A percentile compares a stretch with the other conserved stretches of the same genome.
Evolutionary conservation across 495 filamentous ascomycete species (phyloP).

Genomic region (Daldinia loculata): DNA sequence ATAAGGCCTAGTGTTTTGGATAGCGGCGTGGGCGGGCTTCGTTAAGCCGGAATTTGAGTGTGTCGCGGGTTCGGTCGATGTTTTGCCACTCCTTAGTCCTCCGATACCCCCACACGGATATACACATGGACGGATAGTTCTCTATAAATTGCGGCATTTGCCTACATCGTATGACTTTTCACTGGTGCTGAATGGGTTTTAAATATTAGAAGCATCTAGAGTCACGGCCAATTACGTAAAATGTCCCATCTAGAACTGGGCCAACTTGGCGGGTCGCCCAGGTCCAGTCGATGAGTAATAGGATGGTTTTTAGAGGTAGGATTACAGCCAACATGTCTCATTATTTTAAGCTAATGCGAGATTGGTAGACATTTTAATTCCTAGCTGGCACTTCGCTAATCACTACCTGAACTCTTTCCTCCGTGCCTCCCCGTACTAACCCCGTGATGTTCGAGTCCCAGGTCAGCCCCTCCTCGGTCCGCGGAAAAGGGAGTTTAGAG

Average conservation of each 20-base stretch:
- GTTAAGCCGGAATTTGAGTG: background rate
- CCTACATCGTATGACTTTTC: slow-evolving; percentile 27
- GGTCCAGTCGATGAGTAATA: slow-evolving; percentile 29
- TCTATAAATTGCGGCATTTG: slow-evolving; percentile 3
- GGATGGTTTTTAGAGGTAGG: slow-evolving; percentile 23
- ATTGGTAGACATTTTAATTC: background rate
- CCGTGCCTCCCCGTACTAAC: background rate
- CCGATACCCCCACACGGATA: background rate
- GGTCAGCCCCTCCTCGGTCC: background rate
- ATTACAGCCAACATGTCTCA: background rate
- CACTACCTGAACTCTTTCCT: background rate
- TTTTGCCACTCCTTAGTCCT: background rate
- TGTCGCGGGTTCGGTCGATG: slow-evolving; percentile 6
- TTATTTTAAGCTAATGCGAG: slow-evolving; percentile 1
- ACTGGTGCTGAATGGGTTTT: background rate
- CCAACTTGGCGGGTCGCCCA: background rate
- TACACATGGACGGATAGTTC: slow-evolving; percentile 1
- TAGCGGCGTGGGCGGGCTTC: background rate
- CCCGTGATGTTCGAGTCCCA: background rate
- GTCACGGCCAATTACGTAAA: slow-evolving; percentile 31
- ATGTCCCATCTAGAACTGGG: background rate
- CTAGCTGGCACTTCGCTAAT: background rate
- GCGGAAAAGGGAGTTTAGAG: background rate
- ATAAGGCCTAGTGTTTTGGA: background rate
- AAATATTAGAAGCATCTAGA: slow-evolving; percentile 19